Evolutionary conservation across 257 asterid genomes (phyloP).

Genomic region (Solanum neorickii): DNA sequence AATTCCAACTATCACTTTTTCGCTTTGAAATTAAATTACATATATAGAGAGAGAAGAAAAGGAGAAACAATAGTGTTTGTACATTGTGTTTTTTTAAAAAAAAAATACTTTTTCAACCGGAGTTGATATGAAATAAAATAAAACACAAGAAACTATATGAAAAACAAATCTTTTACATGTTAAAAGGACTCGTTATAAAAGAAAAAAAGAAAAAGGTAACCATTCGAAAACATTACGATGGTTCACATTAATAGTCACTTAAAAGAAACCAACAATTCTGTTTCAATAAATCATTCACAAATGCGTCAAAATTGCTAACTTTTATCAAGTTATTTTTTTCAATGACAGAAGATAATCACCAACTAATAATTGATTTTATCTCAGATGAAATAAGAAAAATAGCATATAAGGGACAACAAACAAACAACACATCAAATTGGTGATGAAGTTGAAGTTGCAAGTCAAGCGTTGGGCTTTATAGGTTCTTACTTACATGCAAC

Average conservation of each 20-base stretch:
- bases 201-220: background rate
- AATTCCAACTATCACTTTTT: too few relatives aligned
- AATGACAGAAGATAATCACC: background rate
- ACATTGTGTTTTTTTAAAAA: too few relatives aligned
- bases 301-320: background rate
- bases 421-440: background rate
- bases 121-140: too few relatives aligned
- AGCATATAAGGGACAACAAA: background rate
- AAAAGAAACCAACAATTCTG: background rate
- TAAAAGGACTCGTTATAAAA: background rate
- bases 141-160: background rate
- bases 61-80: too few relatives aligned
- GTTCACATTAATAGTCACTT: background rate
- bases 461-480: background rate
- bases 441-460: background rate
- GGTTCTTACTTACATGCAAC: background rate
- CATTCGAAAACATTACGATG: background rate
- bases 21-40: background rate
- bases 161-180: background rate
- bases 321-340: background rate
- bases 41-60: too few relatives aligned
- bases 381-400: background rate
- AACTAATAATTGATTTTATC: background rate
- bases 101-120: too few relatives aligned
- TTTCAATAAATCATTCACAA: background rate